These are phyloP conservation scores for Cinnamomum micranthum DNA, from an alignment of 164 flowering plant genomes.

Conservation along the genomic window DNA sequence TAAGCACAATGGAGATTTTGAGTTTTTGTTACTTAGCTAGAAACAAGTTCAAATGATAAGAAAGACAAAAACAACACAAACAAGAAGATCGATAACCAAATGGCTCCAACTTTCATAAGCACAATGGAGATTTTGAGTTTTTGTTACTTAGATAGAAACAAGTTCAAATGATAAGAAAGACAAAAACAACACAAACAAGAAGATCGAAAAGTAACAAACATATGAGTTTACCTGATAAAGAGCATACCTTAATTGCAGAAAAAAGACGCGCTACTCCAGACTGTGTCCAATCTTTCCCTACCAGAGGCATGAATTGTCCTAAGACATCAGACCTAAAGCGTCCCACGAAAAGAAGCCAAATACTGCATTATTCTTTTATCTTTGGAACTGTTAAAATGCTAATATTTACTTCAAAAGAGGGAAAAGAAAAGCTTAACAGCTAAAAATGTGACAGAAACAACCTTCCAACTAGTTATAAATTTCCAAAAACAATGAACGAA, in stretches of 20 bases:
- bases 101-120: too few species aligned
- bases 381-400: background rate
- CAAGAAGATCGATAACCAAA: too few species aligned
- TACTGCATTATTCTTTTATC: background rate
- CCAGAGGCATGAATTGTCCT: slow-evolving; percentile 98
- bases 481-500: too few species aligned
- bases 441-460: too few species aligned
- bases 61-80: background rate
- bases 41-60: too few species aligned
- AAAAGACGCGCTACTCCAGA: slow-evolving; percentile 91
- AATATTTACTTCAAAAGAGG: background rate
- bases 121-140: too few species aligned
- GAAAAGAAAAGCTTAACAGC: too few species aligned
- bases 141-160: too few species aligned
- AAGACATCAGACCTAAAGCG: slow-evolving; percentile 84
- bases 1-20: too few species aligned
- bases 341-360: slow-evolving; percentile 5
- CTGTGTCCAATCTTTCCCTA: slow-evolving; percentile 96
- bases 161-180: too few species aligned
- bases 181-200: background rate
- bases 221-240: background rate
- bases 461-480: too few species aligned
- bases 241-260: slow-evolving; percentile 83
- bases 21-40: too few species aligned
- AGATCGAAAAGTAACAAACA: background rate